Evolutionary conservation across 2,329 filamentous ascomycete species (phyloP), one percentile per base, ranked within the genome.

Genomic region (Curvularia spicifera): DNA sequence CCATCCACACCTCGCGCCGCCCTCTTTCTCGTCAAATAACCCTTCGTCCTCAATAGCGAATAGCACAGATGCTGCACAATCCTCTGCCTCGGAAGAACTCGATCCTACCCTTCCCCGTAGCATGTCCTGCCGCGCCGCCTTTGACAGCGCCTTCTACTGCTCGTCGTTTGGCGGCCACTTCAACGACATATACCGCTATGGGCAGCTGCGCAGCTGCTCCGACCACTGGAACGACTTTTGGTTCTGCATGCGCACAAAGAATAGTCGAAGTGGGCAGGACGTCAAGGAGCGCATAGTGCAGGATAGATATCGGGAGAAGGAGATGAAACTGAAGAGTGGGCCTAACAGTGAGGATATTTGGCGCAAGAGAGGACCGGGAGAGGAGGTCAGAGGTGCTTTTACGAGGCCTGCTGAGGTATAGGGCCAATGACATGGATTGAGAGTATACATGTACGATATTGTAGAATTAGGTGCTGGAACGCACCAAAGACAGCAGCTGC

Each of bases 121-220:
- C 51, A 95, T 98, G 89, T 93, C 90, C 71, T 98, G 95, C 82
- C 89, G 91, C 51, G 84, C 89, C 60, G 90, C 93, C 68, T 98
- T 99, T 80, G 95, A 99, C 81, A 85, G 87, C 63, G 93, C 94
- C 59, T 97, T 94, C 85, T 91, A 94, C 82, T 99, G 95, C 84
- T 91, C 95, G 75, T 92, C 90, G 0, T 83, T 97, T 8, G 93
- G 92, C 52, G 93, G 94, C 0, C 93, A 98, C 76, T 97, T 93
- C 83, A 93, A 91, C 71, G 88, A 92, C 71, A 85, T 98, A 37
- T 99, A 98, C 82, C 90, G 95, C 39, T 89, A 92, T 73, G 95
- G 95, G 61, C 80, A 83, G 42, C 81, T 96, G 71, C 86, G 89
- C 44, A 84, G 85, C 3, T 99, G 95, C 82, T 86, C 83, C 61